Conservation (phyloP, 768 basidiomycete genomes). For the Postia placenta region DNA sequence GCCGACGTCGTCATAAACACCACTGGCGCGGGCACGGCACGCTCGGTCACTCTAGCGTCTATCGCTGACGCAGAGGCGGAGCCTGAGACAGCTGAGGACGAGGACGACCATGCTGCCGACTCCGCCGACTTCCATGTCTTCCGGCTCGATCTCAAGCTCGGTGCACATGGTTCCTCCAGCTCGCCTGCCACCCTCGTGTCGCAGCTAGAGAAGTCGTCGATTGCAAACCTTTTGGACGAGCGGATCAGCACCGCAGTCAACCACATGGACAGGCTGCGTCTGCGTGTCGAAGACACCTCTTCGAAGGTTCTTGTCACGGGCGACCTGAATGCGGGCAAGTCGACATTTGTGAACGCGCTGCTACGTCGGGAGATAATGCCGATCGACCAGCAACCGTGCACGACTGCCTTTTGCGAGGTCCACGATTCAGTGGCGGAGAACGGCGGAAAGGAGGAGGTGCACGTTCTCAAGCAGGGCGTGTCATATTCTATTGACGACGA, state of each 20-base stretch:
- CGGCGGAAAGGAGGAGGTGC: conserved; percentile 75
- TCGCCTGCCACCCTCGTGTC: conserved; percentile 72
- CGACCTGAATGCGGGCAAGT: conserved; percentile 97
- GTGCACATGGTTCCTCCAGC: conserved; percentile 58
- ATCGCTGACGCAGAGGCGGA: conserved; percentile 42
- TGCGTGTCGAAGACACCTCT: conserved; percentile 84
- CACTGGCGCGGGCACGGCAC: conserved; percentile 41
- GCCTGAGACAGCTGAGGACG: conserved; percentile 21
- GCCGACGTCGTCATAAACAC: conserved; percentile 60
- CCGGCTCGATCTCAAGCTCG: conserved; percentile 89
- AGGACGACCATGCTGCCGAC: conserved; percentile 31
- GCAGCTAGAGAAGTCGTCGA: conserved; percentile 88
- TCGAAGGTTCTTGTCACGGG: conserved; percentile 98
- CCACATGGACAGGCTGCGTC: conserved; percentile 80
- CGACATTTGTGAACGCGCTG: conserved; percentile 95
- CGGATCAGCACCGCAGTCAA: conserved; percentile 66
- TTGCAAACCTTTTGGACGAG: conserved; percentile 87
- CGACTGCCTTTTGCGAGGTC: conserved; percentile 95
- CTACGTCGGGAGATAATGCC: conserved; percentile 91
- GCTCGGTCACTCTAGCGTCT: conserved; percentile 54
- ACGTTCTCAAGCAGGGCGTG: conserved; percentile 64
- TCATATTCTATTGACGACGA: conserved; percentile 67
- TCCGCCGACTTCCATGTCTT: conserved; percentile 77
- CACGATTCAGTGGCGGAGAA: conserved; percentile 78
- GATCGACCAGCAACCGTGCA: conserved; percentile 96